Evolutionary conservation across 2,329 filamentous ascomycete genomes (phyloP).

Genomic region (Leptographium procerum): DNA sequence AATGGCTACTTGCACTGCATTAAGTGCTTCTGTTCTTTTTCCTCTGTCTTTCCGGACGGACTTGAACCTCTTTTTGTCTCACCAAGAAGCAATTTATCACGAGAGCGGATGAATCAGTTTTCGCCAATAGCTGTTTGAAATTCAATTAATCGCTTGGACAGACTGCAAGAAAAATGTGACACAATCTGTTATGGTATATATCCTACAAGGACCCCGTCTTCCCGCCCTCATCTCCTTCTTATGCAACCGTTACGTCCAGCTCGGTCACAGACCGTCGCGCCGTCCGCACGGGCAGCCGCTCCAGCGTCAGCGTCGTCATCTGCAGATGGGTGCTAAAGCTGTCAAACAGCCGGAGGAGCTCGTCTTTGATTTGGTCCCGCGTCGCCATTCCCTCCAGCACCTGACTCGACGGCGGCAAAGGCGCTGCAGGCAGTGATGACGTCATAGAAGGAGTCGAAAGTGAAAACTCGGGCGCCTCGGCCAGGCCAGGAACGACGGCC

Average conservation of each 20-base stretch:
- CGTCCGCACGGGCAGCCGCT: conserved; percentile 17
- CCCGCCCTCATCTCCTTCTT: not conserved
- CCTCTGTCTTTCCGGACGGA: not conserved
- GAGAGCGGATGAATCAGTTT: too few species aligned
- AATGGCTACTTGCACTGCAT: not conserved
- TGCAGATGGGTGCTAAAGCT: conserved; percentile 22
- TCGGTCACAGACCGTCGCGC: conserved; percentile 1
- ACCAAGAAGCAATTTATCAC: too few species aligned
- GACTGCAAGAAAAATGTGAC: not conserved
- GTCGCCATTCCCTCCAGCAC: conserved; percentile 29
- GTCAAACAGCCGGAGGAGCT: conserved; percentile 21
- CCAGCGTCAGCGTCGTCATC: conserved; percentile 18
- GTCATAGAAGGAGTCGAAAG: not conserved
- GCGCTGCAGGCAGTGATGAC: not conserved
- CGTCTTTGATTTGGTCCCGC: conserved; percentile 20
- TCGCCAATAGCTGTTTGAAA: not conserved
- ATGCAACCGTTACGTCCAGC: not conserved
- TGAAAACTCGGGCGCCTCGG: not conserved
- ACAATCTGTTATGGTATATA: too few species aligned
- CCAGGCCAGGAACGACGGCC: not conserved
- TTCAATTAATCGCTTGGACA: not conserved
- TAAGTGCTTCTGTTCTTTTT: not conserved
- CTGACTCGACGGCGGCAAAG: conserved; percentile 25
- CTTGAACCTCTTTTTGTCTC: too few species aligned
- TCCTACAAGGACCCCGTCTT: not conserved